Evolutionary conservation across 345 rosid species (phyloP).

Genomic region (Populus deltoides): DNA sequence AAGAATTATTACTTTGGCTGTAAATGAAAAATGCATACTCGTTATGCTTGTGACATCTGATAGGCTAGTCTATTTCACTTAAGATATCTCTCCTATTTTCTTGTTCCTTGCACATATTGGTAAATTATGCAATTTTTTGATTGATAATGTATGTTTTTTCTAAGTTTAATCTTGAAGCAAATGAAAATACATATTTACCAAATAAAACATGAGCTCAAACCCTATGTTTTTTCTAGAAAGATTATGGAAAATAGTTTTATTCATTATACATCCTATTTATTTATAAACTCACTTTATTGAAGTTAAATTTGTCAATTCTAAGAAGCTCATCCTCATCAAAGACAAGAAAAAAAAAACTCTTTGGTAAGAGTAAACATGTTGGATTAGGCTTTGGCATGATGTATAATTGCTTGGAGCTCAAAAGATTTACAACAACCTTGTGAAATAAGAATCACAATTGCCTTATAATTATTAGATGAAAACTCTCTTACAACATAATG

Average conservation of each 20-base stretch:
- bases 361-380: background rate
- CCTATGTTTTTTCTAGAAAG: background rate
- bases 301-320: background rate
- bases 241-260: too few species aligned
- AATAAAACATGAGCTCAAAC: background rate
- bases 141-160: background rate
- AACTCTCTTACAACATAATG: background rate
- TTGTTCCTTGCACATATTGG: background rate
- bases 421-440: background rate
- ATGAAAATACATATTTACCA: background rate
- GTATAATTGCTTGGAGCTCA: background rate
- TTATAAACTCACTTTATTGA: background rate
- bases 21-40: conserved; percentile 77
- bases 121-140: background rate
- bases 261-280: background rate
- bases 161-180: background rate
- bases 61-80: conserved; percentile 48
- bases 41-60: conserved; percentile 78
- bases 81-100: conserved; percentile 5
- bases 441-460: background rate
- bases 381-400: background rate
- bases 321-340: background rate
- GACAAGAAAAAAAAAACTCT: background rate
- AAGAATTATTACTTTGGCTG: conserved; percentile 85
- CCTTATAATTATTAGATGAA: background rate